Conservation (phyloP, 257 asterid genomes). For the Avicennia marina region DNA sequence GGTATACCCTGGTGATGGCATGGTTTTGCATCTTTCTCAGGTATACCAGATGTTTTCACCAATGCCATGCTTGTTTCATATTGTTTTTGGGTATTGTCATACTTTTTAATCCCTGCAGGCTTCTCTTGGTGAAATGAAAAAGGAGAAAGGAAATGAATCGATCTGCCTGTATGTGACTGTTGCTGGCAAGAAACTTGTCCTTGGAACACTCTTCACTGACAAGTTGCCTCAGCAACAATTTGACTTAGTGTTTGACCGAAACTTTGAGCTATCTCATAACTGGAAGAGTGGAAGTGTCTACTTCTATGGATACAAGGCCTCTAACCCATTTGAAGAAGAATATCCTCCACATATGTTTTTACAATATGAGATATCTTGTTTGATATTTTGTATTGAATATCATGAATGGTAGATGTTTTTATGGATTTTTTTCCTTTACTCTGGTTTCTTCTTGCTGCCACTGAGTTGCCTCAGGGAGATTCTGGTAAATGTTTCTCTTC, state of each 20-base stretch:
- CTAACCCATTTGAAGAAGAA: conserved; percentile 44
- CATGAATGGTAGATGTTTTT: not conserved
- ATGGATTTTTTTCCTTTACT: conserved; percentile 47
- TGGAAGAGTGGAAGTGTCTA: conserved; percentile 71
- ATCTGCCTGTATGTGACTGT: conserved; percentile 46
- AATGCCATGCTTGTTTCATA: not conserved
- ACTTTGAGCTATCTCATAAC: conserved; percentile 66
- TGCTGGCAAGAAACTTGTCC: conserved; percentile 65
- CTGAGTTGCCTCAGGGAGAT: conserved; percentile 32
- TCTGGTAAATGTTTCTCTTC: conserved; percentile 30
- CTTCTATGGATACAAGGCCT: conserved; percentile 65
- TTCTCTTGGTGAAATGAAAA: conserved; percentile 57
- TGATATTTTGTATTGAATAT: not conserved
- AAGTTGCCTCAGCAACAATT: conserved; percentile 75
- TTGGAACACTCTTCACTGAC: conserved; percentile 62
- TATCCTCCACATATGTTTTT: conserved; percentile 42
- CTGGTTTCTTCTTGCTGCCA: conserved; percentile 17
- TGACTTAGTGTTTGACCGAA: conserved; percentile 56
- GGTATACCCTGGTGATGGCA: conserved; percentile 48
- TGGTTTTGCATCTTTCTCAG: conserved; percentile 78
- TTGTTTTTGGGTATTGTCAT: not conserved
- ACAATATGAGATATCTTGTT: not conserved
- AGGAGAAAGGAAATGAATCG: conserved; percentile 45
- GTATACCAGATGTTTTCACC: conserved; percentile 20
- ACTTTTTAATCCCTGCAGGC: conserved; percentile 34